These are phyloP conservation scores for Moringa oleifera DNA, from an alignment of 345 rosid species.

Conservation along the genomic window DNA sequence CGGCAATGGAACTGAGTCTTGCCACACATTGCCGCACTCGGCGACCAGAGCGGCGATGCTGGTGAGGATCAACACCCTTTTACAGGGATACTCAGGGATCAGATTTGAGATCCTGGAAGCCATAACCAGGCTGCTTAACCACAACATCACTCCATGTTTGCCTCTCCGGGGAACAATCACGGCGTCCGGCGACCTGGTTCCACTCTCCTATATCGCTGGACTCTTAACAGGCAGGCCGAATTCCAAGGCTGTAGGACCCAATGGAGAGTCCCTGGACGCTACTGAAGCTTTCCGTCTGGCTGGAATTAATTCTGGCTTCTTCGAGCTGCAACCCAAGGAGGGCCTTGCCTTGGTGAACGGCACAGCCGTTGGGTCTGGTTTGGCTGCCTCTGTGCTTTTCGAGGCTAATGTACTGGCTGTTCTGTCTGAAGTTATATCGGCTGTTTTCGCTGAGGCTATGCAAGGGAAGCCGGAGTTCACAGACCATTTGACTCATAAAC, in stretches of 20 bases:
- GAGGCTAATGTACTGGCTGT: constrained; percentile 47
- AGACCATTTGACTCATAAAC: constrained; percentile 57
- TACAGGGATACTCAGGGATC: constrained; percentile 74
- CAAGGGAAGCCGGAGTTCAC: constrained; percentile 75
- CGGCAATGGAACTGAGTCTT: constrained; percentile 47
- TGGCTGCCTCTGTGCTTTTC: constrained; percentile 62
- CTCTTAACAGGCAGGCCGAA: constrained; percentile 59
- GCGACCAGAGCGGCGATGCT: constrained; percentile 76
- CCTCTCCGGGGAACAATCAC: constrained; percentile 72
- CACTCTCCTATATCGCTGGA: constrained; percentile 63
- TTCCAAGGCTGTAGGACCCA: constrained; percentile 52
- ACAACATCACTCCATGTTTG: constrained; percentile 61
- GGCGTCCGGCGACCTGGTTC: constrained; percentile 73
- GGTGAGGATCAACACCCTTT: constrained; percentile 69
- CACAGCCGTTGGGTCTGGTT: constrained; percentile 69
- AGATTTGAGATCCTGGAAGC: constrained; percentile 71
- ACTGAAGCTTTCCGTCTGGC: constrained; percentile 46
- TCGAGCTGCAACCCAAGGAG: constrained; percentile 68
- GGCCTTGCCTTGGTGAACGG: constrained; percentile 76
- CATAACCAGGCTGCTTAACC: constrained; percentile 53
- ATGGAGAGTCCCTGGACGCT: constrained; percentile 36
- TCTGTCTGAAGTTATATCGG: constrained; percentile 55
- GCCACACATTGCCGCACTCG: constrained; percentile 53
- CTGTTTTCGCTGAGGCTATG: constrained; percentile 70
- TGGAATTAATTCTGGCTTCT: constrained; percentile 39